Evolutionary conservation across 331 rosid genomes (phyloP).

Genomic region (Dryas integrifolia): DNA sequence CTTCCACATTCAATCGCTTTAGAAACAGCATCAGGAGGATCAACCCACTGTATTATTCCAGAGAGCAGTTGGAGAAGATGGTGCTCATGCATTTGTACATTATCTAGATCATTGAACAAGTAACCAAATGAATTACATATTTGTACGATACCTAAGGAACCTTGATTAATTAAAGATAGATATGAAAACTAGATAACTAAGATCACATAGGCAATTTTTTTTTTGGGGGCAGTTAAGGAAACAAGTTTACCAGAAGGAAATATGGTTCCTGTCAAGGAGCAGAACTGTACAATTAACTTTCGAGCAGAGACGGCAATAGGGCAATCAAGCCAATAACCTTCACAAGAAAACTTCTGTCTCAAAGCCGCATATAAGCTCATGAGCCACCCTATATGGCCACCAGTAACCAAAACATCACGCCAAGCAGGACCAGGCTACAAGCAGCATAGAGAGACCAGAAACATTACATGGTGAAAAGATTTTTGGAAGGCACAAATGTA

Average conservation of each 20-base stretch:
- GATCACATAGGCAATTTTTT: background rate
- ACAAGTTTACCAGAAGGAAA: constrained; percentile 67
- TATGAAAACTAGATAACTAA: background rate
- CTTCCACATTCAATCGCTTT: constrained; percentile 73
- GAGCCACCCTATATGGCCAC: constrained; percentile 86
- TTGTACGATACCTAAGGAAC: constrained; percentile 25
- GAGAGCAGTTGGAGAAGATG: constrained; percentile 79
- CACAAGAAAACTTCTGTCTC: constrained; percentile 69
- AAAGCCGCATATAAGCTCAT: constrained; percentile 75
- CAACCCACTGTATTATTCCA: constrained; percentile 85
- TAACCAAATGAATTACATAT: constrained; percentile 23
- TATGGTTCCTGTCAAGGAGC: constrained; percentile 79
- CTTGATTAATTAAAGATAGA: background rate
- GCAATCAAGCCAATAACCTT: constrained; percentile 93
- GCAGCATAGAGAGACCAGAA: constrained; percentile 29
- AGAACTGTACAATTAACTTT: constrained; percentile 82
- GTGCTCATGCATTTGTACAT: constrained; percentile 66
- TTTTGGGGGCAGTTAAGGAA: constrained; percentile 5
- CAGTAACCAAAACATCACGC: constrained; percentile 70
- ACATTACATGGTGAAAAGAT: background rate
- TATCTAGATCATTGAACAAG: constrained; percentile 48
- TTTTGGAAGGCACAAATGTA: background rate
- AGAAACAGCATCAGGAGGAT: constrained; percentile 82
- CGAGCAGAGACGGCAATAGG: constrained; percentile 87
- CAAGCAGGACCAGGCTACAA: constrained; percentile 92